A percentile compares a stretch with the other conserved stretches of the same genome.
phyloP scores from a whole-genome alignment of 1,284 basidiomycete genomes.

The Singerocomus rubriflavus region DNA sequence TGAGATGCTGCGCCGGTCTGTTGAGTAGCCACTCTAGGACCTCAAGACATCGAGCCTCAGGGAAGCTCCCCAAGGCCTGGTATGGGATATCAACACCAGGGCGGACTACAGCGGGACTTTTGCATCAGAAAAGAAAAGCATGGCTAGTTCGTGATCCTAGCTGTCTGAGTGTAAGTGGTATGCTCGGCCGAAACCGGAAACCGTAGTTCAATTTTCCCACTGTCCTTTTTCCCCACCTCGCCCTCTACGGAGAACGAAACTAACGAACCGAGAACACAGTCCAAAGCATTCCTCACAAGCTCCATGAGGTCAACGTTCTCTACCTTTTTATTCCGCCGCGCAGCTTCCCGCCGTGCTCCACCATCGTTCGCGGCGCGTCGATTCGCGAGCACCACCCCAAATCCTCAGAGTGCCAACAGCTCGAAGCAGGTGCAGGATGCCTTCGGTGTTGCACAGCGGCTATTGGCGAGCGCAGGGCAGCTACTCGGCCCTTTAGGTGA shows the following conservation, averaged over 20 bases:
- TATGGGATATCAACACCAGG: too few species aligned
- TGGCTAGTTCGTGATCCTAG: too few species aligned
- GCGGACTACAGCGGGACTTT: too few species aligned
- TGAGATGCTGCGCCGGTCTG: too few species aligned
- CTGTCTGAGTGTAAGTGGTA: too few species aligned
- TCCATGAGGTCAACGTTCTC: constrained; percentile 26
- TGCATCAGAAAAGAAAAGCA: too few species aligned
- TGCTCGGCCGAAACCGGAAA: constrained; percentile 3
- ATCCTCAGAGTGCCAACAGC: constrained; percentile 35
- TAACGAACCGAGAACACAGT: constrained; percentile 6
- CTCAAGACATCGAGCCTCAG: too few species aligned
- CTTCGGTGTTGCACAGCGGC: constrained; percentile 55
- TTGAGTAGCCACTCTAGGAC: too few species aligned
- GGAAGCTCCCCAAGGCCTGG: too few species aligned
- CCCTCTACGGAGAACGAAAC: constrained; percentile 4
- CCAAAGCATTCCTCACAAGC: constrained; percentile 3
- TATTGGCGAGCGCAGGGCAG: constrained; percentile 52
- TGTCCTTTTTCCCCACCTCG: background rate
- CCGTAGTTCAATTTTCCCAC: background rate
- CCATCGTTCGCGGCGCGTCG: constrained; percentile 20
- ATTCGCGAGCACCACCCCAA: constrained; percentile 21
- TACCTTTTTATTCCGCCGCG: constrained; percentile 22
- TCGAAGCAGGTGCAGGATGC: constrained; percentile 72
- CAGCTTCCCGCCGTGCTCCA: constrained; percentile 14
- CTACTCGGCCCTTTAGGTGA: constrained; percentile 59